Base-by-base conservation (phyloP, 768 basidiomycete species). In the Naganishia vaughanmartiniae region DNA sequence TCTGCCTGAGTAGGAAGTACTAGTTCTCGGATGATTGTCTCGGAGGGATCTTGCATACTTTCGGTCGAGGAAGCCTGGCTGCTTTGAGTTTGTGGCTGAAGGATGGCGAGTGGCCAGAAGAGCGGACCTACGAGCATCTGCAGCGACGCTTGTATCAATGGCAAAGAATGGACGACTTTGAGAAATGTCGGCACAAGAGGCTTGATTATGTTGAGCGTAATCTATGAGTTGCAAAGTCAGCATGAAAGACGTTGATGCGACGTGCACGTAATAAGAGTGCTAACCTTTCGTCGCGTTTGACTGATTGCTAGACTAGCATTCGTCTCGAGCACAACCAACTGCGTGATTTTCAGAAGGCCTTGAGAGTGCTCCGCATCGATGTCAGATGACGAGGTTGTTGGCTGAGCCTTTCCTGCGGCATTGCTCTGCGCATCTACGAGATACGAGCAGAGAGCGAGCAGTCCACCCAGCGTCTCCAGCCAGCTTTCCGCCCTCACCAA, bases 251-350 rank as follows among this genome's bases (percentile, higher is more conserved):
- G 30, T 14, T 15, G 28, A 31, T 10, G 30, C 19, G 28, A 28
- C 12, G 42, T 42, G 34, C 34, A 36, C 34, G 34, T 15, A 9
- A 42, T 11, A 46, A 65, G 28, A 39, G 0, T 31, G 15, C 70
- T 45, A 26, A 73, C 72, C 66, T 73, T 73, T 53, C 66, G 66
- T 42, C 72, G 54, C 19, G 67, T 73, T 51, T 70, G 70, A 17
- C 69, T 65, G 24, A 65, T 66, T 28, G 31, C 51, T 54, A 73
- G 56, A 28, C 54, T 54, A 9, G 55, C 57, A 17, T 65, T 46
- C 6, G 66, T 51, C 26, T 66, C 69, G 4, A 67, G 54, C 24
- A 54, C 54, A 31, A 72, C 34, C 39, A 67, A 30, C 11, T 54
- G 39, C 17, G 34, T 39, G 19, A 72, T 14, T 0, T 33, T 11